Conservation (phyloP, 768 basidiomycete genomes). For the Phaeolepiota aurea region DNA sequence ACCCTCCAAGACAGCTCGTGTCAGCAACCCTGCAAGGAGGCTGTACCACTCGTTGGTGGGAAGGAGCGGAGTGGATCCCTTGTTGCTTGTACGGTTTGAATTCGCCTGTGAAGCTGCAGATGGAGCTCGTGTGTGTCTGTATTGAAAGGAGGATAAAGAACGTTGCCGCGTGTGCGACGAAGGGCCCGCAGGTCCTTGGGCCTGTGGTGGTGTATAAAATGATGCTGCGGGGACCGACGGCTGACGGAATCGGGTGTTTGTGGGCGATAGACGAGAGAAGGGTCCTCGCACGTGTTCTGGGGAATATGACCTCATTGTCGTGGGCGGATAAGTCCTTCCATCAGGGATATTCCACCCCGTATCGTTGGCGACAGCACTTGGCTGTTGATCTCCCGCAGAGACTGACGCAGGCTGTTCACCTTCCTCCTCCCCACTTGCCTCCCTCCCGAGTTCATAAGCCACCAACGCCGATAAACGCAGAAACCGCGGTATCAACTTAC, state of each 20-base stretch:
- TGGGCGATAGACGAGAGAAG: too few relatives aligned
- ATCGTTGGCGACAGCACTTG: background rate
- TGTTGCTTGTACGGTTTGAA: constrained; percentile 25
- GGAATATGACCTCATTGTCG: background rate
- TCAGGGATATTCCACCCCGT: background rate
- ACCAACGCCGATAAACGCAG: constrained; percentile 72
- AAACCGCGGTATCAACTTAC: constrained; percentile 63
- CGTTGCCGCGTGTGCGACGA: background rate
- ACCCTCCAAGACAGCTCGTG: constrained; percentile 79
- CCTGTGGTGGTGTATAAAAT: background rate
- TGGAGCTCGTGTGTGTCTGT: constrained; percentile 24
- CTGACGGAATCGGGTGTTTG: background rate
- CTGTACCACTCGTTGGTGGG: constrained; percentile 81
- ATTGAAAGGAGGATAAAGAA: background rate
- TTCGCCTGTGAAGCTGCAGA: constrained; percentile 2
- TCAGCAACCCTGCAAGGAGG: constrained; percentile 66
- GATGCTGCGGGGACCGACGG: background rate
- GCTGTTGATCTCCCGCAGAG: constrained; percentile 1
- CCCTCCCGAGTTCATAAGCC: constrained; percentile 68
- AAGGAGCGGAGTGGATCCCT: constrained; percentile 37
- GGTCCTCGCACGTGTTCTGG: background rate
- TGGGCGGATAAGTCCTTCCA: background rate
- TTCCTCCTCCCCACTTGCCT: constrained; percentile 52
- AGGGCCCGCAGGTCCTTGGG: background rate
- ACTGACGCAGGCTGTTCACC: constrained; percentile 6